Evolutionary conservation across 805 yeast species (phyloP), one percentile per base, ranked within the genome.

Genomic region (Candida ipomoeae): DNA sequence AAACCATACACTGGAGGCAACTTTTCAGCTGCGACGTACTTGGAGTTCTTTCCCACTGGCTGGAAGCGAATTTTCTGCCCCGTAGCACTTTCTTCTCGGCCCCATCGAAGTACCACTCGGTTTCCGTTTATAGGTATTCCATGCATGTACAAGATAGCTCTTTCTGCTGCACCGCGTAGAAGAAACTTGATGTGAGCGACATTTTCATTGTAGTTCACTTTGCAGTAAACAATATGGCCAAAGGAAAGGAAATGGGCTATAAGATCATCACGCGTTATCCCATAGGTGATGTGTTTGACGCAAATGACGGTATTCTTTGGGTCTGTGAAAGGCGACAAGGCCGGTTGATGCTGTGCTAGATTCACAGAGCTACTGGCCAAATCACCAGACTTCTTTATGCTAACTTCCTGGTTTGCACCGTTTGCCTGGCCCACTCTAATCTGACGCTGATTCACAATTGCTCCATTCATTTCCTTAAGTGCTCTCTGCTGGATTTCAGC

Each of bases 381-480:
- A 10, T 37, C 50, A 10, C 35, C 48, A 2, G 46, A 17, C 29
- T 48, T 53, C 37, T 47, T 53, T 10, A 39, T 2, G 11, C 40
- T 26, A 3, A 48, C 14, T 5, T 51, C 53, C 46, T 40, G 52
- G 5, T 37, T 32, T 21, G 53, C 39, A 15, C 78, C 72, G 35
- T 71, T 68, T 26, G 81, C 80, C 15, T 63, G 59, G 6, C 79
- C 80, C n/a, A 90, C 87, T 54, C 94, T 74, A 46, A 90, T 85
- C 5, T 95, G 85, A 56, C 91, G 75, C 15, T 87, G 85, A 49
- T 85, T 84, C 41, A 89, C 67, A 37, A 81, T 71, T 17, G 76
- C 75, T 3, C 96, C 96, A 67, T 87, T 91, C 96, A 89, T 87
- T 62, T 87, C 95, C 20, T 75, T 62, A 38, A 89, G 65, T 0